Evolutionary conservation across 805 yeast genomes (phyloP), one percentile per base, ranked within the genome.

Genomic region (Kazachstania viticola): DNA sequence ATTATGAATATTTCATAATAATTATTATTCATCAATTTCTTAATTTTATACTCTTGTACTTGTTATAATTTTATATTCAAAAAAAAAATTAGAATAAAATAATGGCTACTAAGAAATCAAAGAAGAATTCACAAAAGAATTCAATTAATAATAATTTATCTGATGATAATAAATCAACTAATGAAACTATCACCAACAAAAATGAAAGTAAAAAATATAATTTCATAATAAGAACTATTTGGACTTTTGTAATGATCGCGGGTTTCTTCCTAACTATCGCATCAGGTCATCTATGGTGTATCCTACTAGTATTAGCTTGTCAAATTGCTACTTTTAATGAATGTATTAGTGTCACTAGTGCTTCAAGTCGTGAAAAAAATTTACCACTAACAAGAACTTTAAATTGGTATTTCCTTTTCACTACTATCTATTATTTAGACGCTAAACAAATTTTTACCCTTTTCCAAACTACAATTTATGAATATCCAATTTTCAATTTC

Each of bases 231-330:
- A 73, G 98, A 44, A 78, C 97, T 3, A 64, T 81, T 29, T 91
- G 97, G 97, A 81, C 96, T 0, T 57, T 91, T 46, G 84, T 91
- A 13, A 87, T 91, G 96, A 78, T 91, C 38, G 57, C 65, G 13
- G 74, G 73, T 5, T 79, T 85, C 56, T 73, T 83, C 38, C 58
- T 69, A 24, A 66, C 80, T 17, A 61, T 87, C 29, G 75, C 81
- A 18, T 71, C 87, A 8, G 98, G 98, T 26, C 97, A 87, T 51
- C 61, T 80, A 33, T 75, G 85, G 65, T 71, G 85, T 32, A 80
- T 87, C 36, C 54, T 71, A 5, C 62, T 82, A 36, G 84, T 88
- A 30, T 62, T 80, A 26, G 47, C 75, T 6, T 70, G 84, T 36
- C 95, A 91, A 58, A 65, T 81, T 19, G 68, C 85, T 34, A 83